A percentile compares a stretch with the other conserved stretches of the same genome.
phyloP scores from a whole-genome alignment of 148 eudicot species.

The Dianthus caryophyllus region DNA sequence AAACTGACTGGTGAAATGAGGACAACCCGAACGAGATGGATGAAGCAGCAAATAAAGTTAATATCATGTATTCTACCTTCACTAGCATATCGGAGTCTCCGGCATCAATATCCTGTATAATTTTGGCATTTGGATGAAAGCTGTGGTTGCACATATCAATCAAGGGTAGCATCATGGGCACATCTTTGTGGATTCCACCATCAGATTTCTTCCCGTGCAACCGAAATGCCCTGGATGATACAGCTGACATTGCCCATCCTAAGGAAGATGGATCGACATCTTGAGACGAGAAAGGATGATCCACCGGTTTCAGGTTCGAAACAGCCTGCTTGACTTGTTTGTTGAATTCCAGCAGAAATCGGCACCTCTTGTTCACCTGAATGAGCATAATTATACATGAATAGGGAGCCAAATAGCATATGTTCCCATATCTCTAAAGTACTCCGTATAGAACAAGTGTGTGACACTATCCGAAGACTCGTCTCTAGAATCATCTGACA shows the following conservation, averaged over 20 bases:
- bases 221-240: constrained; percentile 93
- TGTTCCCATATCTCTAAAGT: neutral
- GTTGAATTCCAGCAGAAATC: constrained; percentile 82
- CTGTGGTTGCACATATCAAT: constrained; percentile 99
- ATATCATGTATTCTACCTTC: constrained; percentile 42
- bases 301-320: constrained; percentile 38
- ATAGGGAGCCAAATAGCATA: neutral
- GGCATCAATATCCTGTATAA: constrained; percentile 57
- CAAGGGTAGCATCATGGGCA: constrained; percentile 95
- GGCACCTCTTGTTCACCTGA: constrained; percentile 92
- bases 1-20: neutral
- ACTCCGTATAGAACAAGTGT: neutral
- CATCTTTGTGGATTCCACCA: constrained; percentile 42
- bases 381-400: neutral
- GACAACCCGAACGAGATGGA: neutral
- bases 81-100: constrained; percentile 50
- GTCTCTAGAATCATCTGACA: constrained; percentile 7
- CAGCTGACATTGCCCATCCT: constrained; percentile 98
- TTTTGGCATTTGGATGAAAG: constrained; percentile 76
- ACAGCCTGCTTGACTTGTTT: constrained; percentile 52
- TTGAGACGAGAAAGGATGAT: constrained; percentile 89
- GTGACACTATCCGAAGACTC: neutral
- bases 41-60: neutral
- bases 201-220: constrained; percentile 52
- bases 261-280: constrained; percentile 70